A percentile compares a stretch with the other conserved stretches of the same genome.
These are phyloP conservation scores for Echinosphaeria canescens DNA, from an alignment of 2,329 filamentous ascomycete species.

Conservation along the genomic window DNA sequence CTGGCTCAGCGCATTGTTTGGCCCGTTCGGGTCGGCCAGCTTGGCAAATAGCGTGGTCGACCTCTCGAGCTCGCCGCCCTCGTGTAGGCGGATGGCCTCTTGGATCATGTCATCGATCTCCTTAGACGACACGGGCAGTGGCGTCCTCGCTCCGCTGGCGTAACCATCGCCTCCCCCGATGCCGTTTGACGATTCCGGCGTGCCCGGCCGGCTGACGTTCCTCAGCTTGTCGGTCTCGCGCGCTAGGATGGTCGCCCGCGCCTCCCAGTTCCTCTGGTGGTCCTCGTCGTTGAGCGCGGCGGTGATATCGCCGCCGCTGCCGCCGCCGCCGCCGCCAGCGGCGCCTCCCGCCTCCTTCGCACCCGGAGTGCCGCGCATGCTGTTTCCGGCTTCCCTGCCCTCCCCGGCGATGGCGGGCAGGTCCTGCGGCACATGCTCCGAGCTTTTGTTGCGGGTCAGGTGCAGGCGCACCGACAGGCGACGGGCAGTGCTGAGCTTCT, in stretches of 20 bases:
- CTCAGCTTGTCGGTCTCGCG: conserved; percentile 30
- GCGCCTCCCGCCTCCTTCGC: no score
- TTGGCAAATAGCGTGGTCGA: conserved; percentile 74
- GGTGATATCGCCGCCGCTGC: neutral
- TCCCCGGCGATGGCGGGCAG: conserved; percentile 50
- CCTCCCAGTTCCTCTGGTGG: conserved; percentile 68
- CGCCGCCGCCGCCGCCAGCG: neutral
- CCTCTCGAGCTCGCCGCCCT: conserved; percentile 53
- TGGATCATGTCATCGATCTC: conserved; percentile 56
- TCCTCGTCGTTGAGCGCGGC: conserved; percentile 12
- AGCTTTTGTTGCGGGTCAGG: conserved; percentile 31
- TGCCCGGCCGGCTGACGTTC: conserved; percentile 6
- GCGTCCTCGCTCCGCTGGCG: conserved; percentile 6
- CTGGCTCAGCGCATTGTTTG: conserved; percentile 86
- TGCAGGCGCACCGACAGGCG: conserved; percentile 52
- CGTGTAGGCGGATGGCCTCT: conserved; percentile 86
- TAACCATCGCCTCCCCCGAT: conserved; percentile 5
- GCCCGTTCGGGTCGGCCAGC: conserved; percentile 63
- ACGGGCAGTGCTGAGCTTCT: no score
- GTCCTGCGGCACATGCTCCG: conserved; percentile 56
- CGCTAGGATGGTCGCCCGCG: conserved; percentile 75
- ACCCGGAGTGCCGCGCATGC: neutral
- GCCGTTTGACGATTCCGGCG: no score
- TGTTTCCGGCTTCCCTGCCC: conserved; percentile 7
- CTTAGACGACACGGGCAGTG: conserved; percentile 10